Percentiles rank a stretch among this genome's conserved stretches.
Conservation (phyloP, 2,329 filamentous ascomycete genomes). For the Curvularia sp. region DNA sequence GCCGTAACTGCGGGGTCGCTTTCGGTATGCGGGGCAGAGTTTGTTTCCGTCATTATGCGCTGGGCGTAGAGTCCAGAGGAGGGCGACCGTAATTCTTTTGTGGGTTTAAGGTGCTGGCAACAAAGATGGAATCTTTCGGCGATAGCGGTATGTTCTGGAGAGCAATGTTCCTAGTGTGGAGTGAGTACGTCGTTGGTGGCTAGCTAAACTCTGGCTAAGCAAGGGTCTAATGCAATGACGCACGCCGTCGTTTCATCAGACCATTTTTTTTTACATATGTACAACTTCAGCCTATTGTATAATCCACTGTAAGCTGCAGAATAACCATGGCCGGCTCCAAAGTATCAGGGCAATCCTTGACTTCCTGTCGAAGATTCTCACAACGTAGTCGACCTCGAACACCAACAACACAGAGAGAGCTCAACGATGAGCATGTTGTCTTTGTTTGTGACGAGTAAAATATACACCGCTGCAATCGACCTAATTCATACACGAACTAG, state of each 20-base stretch:
- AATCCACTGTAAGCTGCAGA: not conserved
- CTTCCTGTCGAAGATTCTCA: not conserved
- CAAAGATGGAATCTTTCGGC: not conserved
- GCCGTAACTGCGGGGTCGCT: constrained; percentile 36
- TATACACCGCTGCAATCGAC: not conserved
- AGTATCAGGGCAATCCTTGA: not conserved
- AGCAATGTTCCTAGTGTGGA: constrained; percentile 22
- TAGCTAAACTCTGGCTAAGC: constrained; percentile 26
- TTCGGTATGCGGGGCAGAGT: constrained; percentile 38
- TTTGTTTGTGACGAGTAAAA: not conserved
- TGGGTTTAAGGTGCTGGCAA: not conserved
- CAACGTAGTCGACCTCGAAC: not conserved
- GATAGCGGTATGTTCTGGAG: not conserved
- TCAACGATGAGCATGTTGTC: not conserved
- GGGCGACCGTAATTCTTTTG: not conserved
- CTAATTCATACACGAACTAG: not conserved
- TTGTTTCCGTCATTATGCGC: constrained; percentile 34
- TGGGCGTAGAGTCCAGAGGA: not conserved
- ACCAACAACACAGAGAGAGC: not conserved
- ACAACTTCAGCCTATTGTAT: not conserved
- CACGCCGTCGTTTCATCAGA: constrained; percentile 1
- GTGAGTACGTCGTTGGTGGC: constrained; percentile 19
- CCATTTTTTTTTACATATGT: not conserved
- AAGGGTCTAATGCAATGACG: constrained; percentile 28
- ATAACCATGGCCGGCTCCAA: not conserved